Percentiles rank a stretch among this genome's conserved stretches.
Conservation (phyloP, 164 flowering plant species). For the Brasenia schreberi region DNA sequence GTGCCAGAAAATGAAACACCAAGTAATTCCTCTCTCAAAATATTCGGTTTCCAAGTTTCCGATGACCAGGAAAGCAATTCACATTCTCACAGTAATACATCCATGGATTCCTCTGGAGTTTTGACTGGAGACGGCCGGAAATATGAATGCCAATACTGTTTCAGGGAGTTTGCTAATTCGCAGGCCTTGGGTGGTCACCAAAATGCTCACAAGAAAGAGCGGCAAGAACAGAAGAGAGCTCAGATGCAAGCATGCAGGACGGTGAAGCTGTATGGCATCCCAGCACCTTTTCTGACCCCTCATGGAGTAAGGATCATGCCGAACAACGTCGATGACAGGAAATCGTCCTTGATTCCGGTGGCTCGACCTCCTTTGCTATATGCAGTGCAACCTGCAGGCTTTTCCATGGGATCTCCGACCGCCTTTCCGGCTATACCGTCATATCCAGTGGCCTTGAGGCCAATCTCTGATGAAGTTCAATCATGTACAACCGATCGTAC, state of each 20-base stretch:
- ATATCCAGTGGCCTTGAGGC: slow-evolving; percentile 17
- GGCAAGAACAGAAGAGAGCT: slow-evolving; percentile 81
- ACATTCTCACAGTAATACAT: slow-evolving; percentile 14
- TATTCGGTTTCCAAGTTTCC: slow-evolving; percentile 69
- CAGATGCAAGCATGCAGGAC: slow-evolving; percentile 59
- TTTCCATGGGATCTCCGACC: background rate
- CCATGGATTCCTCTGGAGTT: slow-evolving; percentile 25
- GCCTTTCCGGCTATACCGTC: background rate
- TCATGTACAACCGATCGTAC: background rate
- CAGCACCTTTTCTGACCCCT: slow-evolving; percentile 24
- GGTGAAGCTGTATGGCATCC: slow-evolving; percentile 55
- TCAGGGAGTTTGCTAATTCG: slow-evolving; percentile 87
- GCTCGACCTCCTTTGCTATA: background rate
- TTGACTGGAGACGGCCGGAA: slow-evolving; percentile 42
- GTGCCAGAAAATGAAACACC: background rate
- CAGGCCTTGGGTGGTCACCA: slow-evolving; percentile 97
- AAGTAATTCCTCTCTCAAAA: slow-evolving; percentile 25
- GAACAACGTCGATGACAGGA: background rate
- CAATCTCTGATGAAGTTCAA: slow-evolving; percentile 32
- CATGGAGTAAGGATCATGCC: slow-evolving; percentile 1
- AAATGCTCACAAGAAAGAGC: slow-evolving; percentile 90
- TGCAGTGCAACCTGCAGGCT: background rate
- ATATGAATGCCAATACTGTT: slow-evolving; percentile 94
- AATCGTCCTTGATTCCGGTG: background rate
- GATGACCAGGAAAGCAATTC: slow-evolving; percentile 37